Conservation (phyloP, 345 rosid genomes). For the Draba incana region DNA sequence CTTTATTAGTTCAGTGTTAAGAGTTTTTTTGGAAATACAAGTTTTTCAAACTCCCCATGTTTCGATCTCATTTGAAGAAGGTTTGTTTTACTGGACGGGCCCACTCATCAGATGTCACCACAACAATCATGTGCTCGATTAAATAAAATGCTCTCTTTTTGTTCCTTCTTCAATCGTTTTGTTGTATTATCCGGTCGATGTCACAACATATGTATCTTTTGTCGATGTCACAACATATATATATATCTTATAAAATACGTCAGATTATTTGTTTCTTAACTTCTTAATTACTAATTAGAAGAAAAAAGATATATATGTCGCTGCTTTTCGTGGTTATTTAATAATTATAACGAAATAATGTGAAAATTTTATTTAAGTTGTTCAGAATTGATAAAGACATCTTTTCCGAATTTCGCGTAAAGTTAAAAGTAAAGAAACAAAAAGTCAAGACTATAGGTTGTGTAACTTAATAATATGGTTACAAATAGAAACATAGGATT, state of each 20-base stretch:
- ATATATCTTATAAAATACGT: neutral
- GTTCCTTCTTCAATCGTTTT: too few species aligned
- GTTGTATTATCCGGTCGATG: too few species aligned
- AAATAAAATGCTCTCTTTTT: too few species aligned
- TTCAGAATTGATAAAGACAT: neutral
- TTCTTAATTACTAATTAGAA: neutral
- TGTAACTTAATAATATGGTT: constrained; percentile 6
- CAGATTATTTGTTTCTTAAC: constrained; percentile 3
- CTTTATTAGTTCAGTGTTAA: too few species aligned
- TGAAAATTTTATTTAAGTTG: neutral
- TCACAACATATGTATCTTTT: too few species aligned
- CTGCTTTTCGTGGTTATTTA: constrained; percentile 20
- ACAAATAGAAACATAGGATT: constrained; percentile 15
- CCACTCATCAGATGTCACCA: too few species aligned
- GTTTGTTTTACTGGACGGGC: too few species aligned
- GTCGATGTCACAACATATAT: too few species aligned
- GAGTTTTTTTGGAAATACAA: too few species aligned
- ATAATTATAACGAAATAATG: neutral
- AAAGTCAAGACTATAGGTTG: neutral
- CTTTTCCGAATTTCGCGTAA: constrained; percentile 17
- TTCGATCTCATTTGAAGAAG: too few species aligned
- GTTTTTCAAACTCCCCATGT: too few species aligned
- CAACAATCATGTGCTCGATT: too few species aligned
- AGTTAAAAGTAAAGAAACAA: neutral
- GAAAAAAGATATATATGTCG: neutral